A percentile compares a stretch with the other conserved stretches of the same genome.
phyloP scores from a whole-genome alignment of 2,329 filamentous ascomycete species.

The Fusarium oxysporum region DNA sequence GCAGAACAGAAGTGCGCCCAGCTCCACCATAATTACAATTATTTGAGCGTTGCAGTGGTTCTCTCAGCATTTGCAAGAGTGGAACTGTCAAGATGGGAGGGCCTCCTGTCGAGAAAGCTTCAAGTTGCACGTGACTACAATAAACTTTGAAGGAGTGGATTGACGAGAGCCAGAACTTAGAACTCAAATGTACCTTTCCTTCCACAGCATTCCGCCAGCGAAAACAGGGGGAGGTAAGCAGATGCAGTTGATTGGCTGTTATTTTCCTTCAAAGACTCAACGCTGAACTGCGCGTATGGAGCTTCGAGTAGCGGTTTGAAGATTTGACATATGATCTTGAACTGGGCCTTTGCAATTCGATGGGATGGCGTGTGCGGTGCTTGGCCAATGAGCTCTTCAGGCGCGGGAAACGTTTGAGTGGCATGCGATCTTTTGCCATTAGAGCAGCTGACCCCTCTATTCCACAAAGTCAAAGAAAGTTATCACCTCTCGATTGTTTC shows the following conservation, averaged over 20 bases:
- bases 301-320: neutral
- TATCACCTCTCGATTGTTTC: neutral
- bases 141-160: neutral
- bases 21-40: neutral
- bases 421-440: neutral
- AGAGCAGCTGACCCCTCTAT: neutral
- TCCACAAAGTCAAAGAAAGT: no score
- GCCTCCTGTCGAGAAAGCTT: neutral
- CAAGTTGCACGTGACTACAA: neutral
- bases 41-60: neutral
- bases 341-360: neutral
- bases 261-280: fast-evolving
- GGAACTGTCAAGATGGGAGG: neutral
- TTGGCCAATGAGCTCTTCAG: neutral
- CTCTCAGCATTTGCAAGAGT: fast-evolving
- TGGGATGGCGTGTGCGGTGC: neutral
- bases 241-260: fast-evolving
- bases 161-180: fast-evolving
- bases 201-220: neutral
- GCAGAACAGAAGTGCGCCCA: fast-evolving
- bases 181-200: no score
- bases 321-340: neutral
- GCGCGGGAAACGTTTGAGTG: fast-evolving
- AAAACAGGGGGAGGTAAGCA: no score
- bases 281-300: fast-evolving